A percentile compares a stretch with the other conserved stretches of the same genome.
Conservation (phyloP, 225 moss, liverwort and hornwort genomes). For the Anthoceros angustus region DNA sequence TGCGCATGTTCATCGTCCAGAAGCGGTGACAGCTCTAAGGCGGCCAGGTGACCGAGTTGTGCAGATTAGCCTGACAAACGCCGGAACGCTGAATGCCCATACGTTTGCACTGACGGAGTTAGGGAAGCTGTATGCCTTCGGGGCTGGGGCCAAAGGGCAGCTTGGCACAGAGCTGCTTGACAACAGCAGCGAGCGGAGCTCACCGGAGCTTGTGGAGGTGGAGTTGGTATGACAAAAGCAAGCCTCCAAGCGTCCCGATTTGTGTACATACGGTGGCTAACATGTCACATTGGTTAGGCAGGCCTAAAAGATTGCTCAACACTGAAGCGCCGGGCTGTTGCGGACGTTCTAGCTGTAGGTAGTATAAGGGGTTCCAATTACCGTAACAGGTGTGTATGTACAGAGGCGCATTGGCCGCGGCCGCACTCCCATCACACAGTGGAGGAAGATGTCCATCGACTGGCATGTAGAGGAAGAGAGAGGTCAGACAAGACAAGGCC, state of each 20-base stretch:
- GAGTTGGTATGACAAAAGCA: neutral
- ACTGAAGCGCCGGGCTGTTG: too few relatives aligned
- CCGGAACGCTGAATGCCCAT: slow-evolving; percentile 7
- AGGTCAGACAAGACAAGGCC: too few relatives aligned
- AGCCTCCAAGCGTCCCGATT: neutral
- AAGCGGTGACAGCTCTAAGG: slow-evolving; percentile 7
- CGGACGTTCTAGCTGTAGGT: too few relatives aligned
- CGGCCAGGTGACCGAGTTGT: slow-evolving; percentile 6
- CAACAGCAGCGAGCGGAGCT: slow-evolving; percentile 2
- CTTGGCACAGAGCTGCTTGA: slow-evolving; percentile 9
- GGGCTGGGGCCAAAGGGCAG: slow-evolving; percentile 9
- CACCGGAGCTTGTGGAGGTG: slow-evolving; percentile 10
- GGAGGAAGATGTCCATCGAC: too few relatives aligned
- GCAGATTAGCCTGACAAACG: slow-evolving; percentile 8
- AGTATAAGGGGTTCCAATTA: too few relatives aligned
- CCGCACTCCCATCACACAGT: too few relatives aligned
- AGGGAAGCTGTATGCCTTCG: slow-evolving; percentile 9
- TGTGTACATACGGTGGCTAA: neutral
- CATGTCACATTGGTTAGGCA: slow-evolving; percentile 1
- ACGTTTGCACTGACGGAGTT: slow-evolving; percentile 9
- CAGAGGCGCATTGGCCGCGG: too few relatives aligned
- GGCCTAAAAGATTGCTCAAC: neutral
- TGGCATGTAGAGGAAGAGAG: too few relatives aligned
- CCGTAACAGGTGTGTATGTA: too few relatives aligned
- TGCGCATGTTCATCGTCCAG: slow-evolving; percentile 7